Evolutionary conservation across 179 eudicot genomes (phyloP).

Genomic region (Carnegiea gigantea): DNA sequence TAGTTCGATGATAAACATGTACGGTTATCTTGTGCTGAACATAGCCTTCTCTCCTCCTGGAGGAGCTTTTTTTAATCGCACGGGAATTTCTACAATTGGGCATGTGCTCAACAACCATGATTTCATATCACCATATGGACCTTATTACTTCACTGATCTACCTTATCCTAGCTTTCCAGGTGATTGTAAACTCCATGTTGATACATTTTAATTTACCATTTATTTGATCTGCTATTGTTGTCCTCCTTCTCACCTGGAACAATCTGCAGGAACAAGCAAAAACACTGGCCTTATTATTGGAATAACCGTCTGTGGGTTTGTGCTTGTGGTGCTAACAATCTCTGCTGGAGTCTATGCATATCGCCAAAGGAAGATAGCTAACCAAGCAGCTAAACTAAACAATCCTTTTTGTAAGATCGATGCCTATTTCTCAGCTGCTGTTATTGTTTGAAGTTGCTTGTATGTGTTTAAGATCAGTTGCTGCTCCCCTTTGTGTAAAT

Average conservation of each 20-base stretch:
- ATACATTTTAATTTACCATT: not conserved
- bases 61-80: constrained; percentile 48
- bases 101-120: constrained; percentile 50
- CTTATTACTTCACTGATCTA: constrained; percentile 45
- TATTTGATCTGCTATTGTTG: not conserved
- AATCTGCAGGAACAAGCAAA: constrained; percentile 23
- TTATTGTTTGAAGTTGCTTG: not conserved
- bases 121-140: constrained; percentile 60
- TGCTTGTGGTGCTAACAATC: constrained; percentile 48
- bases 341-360: constrained; percentile 60
- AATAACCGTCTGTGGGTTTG: constrained; percentile 42
- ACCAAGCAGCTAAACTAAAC: constrained; percentile 38
- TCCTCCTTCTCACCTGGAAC: not conserved
- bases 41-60: constrained; percentile 52
- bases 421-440: not conserved
- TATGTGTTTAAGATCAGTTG: not conserved
- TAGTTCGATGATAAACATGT: constrained; percentile 39
- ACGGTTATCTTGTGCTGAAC: constrained; percentile 43
- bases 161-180: constrained; percentile 50
- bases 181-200: constrained; percentile 10
- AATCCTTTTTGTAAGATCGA: constrained; percentile 62
- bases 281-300: constrained; percentile 43
- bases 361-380: constrained; percentile 53
- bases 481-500: constrained; percentile 28
- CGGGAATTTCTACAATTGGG: constrained; percentile 48